Base-by-base conservation (phyloP, 140 eudicot genomes). In the Senecio squalidus region DNA sequence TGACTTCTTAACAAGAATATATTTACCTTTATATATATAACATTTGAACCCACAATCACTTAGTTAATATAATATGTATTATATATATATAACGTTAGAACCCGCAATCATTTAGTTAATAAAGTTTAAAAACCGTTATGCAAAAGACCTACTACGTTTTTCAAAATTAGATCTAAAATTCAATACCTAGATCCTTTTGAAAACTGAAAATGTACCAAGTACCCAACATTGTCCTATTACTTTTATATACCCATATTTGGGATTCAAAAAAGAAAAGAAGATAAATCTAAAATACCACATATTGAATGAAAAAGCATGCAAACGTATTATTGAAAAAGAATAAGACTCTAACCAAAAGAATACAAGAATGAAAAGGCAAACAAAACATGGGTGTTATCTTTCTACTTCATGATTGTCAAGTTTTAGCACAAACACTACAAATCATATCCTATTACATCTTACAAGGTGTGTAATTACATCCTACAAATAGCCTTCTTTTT, bases 401-500 rank as follows among this genome's bases (percentile, higher is more conserved):
- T 38, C 66, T 57, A 34, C 26, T 33, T 40, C 29, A 56, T 72
- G 26, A 11, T 9, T 55, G 55, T 55, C 60, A 34, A 55, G 14
- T 71, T 63, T 55, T 72, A 49, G 60, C 60, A 64, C 38, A 72
- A 25, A 64, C 71, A 26, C 36, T 23, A 30, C 54, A 63, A 34
- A 61, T 41, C 69, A 61, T 31, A 52, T 52, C 64, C 39, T 23
- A 5, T 8, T 22, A 53, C 64, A 30, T 29, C 41, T 61, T 44
- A 54, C 41, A 62, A 71, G 76, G 70, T 22, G 65, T 54, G 65
- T 52, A 41, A 62, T 71, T 70, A 71, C 70, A 71, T 71, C 71
- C 60, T 36, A 34, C 60, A 72, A 23, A 13, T 46, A 63, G 53
- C 66, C 77, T 71, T 72, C 4, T 46, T 72, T 64, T 46, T 72